Evolutionary conservation across 441 rosid genomes (phyloP), one percentile per base, ranked within the genome.

Genomic region (Adansonia madagascariensis): DNA sequence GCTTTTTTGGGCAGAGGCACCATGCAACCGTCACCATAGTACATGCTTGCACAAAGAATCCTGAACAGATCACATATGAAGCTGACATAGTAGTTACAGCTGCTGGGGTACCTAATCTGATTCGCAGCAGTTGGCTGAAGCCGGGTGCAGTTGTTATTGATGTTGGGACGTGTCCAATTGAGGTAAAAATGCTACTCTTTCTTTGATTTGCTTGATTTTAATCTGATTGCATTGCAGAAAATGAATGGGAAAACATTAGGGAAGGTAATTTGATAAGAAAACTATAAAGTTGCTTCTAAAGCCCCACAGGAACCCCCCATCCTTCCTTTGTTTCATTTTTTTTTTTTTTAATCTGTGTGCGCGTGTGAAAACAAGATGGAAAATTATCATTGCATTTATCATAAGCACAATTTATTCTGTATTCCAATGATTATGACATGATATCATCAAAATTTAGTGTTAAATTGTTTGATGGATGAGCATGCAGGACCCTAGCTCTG

Each of bases 11-110:
- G 79, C 89, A 93, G 98, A 88, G 98, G 85, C 85, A 91, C 89
- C 93, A 91, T 81, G 98, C 98, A 1, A 95, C 97, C 0, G 94
- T 95, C 82, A 91, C 88, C 81, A 78, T 80, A n/a, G 85, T 94
- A 24, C 92, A 93, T 78, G 95, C 89, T 15, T 85, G 88, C 61
- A 85, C 97, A 71, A 73, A 84, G 84, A 85, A 87, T 78, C 97
- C 93, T 14, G 91, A 92, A 80, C 85, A 77, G 67, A 83, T 92
- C 24, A 91, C 94, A 1, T 63, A 84, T 39, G 87, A 91, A 78
- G 97, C 94, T 65, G 98, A 93, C 82, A 93, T 93, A 2, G 89
- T 94, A 79, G 82, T 94, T 55, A 75, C 97, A 17, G 97, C 95
- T 24, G 88, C 90, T 0, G 97, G 98, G 68, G 88, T 90, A 59